Conservation (phyloP, 441 rosid species). For the Syzygium malaccense region DNA sequence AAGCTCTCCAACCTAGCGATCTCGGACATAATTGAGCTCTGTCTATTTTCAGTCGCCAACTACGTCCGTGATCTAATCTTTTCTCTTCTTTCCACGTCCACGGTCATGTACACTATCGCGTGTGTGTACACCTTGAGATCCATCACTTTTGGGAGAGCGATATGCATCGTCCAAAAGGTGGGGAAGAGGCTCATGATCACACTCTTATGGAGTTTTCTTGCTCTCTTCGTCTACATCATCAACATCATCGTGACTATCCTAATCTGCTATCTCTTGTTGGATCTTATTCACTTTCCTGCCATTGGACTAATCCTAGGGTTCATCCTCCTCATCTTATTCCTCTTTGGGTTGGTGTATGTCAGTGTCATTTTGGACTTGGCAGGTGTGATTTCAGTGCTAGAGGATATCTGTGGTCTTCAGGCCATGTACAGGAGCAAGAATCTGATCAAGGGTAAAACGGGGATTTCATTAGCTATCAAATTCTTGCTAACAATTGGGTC, state of each 20-base stretch:
- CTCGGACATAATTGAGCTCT: not conserved
- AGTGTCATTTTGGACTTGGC: not conserved
- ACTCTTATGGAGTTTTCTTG: not conserved
- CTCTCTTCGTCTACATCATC: not conserved
- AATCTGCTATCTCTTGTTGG: not conserved
- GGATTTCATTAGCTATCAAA: not conserved
- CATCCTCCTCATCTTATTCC: not conserved
- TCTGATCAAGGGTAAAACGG: not conserved
- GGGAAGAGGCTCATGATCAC: not conserved
- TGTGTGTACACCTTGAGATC: not conserved
- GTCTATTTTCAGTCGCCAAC: not conserved
- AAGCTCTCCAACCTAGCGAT: not conserved
- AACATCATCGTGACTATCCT: not conserved
- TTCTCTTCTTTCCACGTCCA: not conserved
- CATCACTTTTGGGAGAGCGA: not conserved
- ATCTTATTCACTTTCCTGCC: not conserved
- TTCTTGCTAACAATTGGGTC: rapidly evolving
- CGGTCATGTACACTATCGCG: not conserved
- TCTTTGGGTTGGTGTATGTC: not conserved
- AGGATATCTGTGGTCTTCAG: not conserved
- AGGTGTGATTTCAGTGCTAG: not conserved
- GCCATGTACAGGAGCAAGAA: not conserved
- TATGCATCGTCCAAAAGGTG: not conserved
- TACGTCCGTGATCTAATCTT: not conserved
- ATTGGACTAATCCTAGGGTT: not conserved